These are phyloP conservation scores for Penicilliopsis zonata DNA, from an alignment of 495 filamentous ascomycete genomes.

Conservation along the genomic window DNA sequence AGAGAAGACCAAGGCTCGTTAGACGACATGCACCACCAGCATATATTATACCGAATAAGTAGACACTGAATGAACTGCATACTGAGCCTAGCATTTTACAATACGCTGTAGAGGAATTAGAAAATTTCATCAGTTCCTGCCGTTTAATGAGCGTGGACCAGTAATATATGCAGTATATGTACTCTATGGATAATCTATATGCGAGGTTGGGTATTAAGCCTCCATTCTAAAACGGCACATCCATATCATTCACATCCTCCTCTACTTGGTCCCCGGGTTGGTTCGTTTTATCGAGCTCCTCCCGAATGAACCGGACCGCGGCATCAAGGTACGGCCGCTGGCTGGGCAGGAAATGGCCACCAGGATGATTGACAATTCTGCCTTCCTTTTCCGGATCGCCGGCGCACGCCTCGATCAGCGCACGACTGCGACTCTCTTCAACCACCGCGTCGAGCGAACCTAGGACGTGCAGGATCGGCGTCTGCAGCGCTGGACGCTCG, in stretches of 20 bases:
- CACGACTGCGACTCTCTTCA: conserved; percentile 55
- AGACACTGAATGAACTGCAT: conserved; percentile 9
- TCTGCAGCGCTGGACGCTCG: conserved; percentile 54
- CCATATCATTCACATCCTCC: conserved; percentile 51
- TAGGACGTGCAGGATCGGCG: conserved; percentile 71
- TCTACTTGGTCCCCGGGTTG: conserved; percentile 30
- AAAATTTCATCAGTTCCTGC: no score
- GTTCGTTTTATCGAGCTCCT: conserved; percentile 30
- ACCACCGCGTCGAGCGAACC: conserved; percentile 85
- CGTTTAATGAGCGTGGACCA: no score
- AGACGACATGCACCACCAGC: no score
- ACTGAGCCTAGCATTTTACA: conserved; percentile 3
- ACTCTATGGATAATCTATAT: no score
- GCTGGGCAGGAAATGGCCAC: conserved; percentile 84
- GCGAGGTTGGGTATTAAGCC: no score
- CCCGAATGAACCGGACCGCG: conserved; percentile 61
- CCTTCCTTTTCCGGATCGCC: conserved; percentile 38
- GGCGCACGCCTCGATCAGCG: conserved; percentile 55
- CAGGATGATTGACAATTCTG: conserved; percentile 71
- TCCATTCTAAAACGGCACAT: conserved; percentile 44
- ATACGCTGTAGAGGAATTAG: no score
- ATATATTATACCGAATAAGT: no score
- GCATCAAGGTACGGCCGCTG: conserved; percentile 67
- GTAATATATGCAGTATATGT: background rate
- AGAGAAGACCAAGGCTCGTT: conserved; percentile 39